Conservation (phyloP, 2,329 filamentous ascomycete species). For the Fusarium sororula region DNA sequence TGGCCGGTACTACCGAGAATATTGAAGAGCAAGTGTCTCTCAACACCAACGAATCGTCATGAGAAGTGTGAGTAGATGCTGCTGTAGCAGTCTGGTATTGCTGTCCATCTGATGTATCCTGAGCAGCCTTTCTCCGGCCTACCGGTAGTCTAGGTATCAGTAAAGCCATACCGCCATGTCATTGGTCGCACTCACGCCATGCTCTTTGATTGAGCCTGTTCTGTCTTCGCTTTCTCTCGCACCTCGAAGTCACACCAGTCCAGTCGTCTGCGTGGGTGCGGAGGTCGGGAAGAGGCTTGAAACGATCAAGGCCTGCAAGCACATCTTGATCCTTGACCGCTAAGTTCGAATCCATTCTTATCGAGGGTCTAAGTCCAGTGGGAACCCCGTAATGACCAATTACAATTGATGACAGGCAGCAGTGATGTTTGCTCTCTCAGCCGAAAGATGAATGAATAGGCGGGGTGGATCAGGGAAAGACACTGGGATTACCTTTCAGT, state of each 20-base stretch:
- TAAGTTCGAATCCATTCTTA: no score
- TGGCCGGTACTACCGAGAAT: rapidly evolving
- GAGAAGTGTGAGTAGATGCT: not conserved
- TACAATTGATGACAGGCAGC: not conserved
- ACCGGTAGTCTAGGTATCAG: not conserved
- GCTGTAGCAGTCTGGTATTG: not conserved
- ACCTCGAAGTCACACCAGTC: not conserved
- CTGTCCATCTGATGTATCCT: not conserved
- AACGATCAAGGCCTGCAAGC: not conserved
- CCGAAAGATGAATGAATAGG: not conserved
- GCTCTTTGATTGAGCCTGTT: not conserved
- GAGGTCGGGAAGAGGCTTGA: not conserved
- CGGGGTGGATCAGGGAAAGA: not conserved
- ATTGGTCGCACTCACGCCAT: not conserved
- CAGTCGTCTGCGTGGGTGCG: not conserved
- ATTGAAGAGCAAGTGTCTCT: not conserved
- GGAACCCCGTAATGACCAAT: rapidly evolving
- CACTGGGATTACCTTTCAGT: not conserved
- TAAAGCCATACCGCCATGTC: not conserved
- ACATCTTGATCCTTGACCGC: not conserved
- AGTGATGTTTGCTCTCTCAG: not conserved
- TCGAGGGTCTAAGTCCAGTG: rapidly evolving
- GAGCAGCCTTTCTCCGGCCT: not conserved
- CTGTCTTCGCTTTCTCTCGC: not conserved
- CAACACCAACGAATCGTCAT: not conserved